Percentiles rank a stretch among this genome's conserved stretches.
These are phyloP conservation scores for Neofusicoccum kwambonambiense DNA, from an alignment of 2,329 filamentous ascomycete genomes.

Conservation along the genomic window DNA sequence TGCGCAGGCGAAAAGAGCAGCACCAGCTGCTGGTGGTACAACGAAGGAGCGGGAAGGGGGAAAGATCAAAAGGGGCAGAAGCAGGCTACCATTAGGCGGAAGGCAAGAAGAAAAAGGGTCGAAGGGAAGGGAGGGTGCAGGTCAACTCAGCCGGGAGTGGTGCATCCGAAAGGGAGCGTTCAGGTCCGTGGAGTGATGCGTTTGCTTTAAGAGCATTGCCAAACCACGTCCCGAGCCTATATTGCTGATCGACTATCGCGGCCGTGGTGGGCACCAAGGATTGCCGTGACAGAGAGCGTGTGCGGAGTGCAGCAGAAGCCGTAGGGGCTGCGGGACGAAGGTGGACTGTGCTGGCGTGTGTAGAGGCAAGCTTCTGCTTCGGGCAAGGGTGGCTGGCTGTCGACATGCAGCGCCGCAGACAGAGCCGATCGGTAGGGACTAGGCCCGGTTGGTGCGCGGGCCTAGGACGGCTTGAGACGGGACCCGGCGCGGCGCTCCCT, in stretches of 20 bases:
- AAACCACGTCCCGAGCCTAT: background rate
- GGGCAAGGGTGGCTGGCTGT: background rate
- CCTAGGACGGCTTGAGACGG: conserved; percentile 9
- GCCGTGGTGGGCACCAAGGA: background rate
- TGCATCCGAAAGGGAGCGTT: conserved; percentile 5
- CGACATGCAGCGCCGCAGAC: conserved; percentile 10
- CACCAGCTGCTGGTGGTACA: conserved; percentile 10
- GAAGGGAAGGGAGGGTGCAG: background rate
- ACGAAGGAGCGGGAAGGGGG: background rate
- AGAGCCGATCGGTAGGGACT: conserved; percentile 5
- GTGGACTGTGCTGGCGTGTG: background rate
- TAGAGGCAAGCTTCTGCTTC: conserved; percentile 7
- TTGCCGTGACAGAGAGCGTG: conserved; percentile 3
- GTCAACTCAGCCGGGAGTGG: conserved; percentile 12
- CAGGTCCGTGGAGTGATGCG: background rate
- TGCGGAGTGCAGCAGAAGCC: conserved; percentile 5
- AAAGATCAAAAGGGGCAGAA: conserved; percentile 10
- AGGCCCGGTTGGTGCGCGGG: conserved; percentile 1
- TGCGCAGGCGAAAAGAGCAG: background rate
- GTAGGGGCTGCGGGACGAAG: background rate
- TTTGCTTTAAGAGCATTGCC: conserved; percentile 11
- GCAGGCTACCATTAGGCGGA: conserved; percentile 8
- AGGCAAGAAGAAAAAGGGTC: background rate
- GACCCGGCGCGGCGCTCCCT: background rate
- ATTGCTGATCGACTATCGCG: background rate